Evolutionary conservation across 2,329 filamentous ascomycete species (phyloP).

Genomic region (Stemphylium beticola): DNA sequence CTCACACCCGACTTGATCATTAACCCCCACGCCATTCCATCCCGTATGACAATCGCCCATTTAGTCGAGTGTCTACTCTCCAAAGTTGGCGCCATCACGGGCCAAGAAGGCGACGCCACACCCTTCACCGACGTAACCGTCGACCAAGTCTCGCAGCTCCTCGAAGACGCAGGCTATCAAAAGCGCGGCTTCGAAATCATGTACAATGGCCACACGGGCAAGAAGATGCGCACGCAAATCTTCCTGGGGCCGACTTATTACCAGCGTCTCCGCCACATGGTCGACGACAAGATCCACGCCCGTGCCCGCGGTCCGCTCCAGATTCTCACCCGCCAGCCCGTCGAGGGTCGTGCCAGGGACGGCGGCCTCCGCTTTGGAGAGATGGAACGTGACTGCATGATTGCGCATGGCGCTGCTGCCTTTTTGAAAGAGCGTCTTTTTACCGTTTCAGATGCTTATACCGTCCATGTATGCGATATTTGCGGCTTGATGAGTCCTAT

Average conservation of each 20-base stretch:
- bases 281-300: slow-evolving; percentile 99
- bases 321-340: slow-evolving; percentile 95
- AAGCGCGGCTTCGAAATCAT: slow-evolving; percentile 97
- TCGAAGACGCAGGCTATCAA: slow-evolving; percentile 91
- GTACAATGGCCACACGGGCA: slow-evolving; percentile 98
- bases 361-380: slow-evolving; percentile 99
- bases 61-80: slow-evolving; percentile 98
- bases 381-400: slow-evolving; percentile 99
- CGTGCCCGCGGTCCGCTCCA: slow-evolving; percentile 94
- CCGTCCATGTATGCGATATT: slow-evolving; percentile 97
- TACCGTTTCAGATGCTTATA: slow-evolving; percentile 96
- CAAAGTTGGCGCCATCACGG: slow-evolving; percentile 92
- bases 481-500: slow-evolving; percentile 99
- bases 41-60: slow-evolving; percentile 99
- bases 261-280: slow-evolving; percentile 98
- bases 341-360: slow-evolving; percentile 97
- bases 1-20: slow-evolving; percentile 96
- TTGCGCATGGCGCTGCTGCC: slow-evolving; percentile 95
- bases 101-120: slow-evolving; percentile 95
- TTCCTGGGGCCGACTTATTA: slow-evolving; percentile 99
- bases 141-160: slow-evolving; percentile 84
- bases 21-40: slow-evolving; percentile 99
- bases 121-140: slow-evolving; percentile 98
- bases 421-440: slow-evolving; percentile 98
- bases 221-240: slow-evolving; percentile 90